Percentiles rank a stretch among this genome's conserved stretches.
Evolutionary conservation across 352 stramenopile genomes (phyloP).

Genomic region (Pythium aristosporum): DNA sequence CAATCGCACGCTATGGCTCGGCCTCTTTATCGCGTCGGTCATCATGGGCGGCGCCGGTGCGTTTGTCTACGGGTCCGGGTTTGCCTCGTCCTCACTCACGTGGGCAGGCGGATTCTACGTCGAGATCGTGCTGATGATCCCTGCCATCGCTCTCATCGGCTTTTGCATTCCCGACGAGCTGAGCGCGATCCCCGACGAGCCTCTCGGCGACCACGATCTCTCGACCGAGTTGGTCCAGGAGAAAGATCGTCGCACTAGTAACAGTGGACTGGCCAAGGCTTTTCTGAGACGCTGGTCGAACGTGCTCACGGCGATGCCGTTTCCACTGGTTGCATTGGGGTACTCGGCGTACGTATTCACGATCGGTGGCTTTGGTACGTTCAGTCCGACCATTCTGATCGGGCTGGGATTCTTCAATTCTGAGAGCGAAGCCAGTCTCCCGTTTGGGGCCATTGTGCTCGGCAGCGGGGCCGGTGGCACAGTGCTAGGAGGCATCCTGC

Average conservation of each 20-base stretch:
- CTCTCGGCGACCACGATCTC: slow-evolving; percentile 31
- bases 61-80: slow-evolving; percentile 85
- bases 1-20: slow-evolving; percentile 86
- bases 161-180: slow-evolving; percentile 49
- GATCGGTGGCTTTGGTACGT: slow-evolving; percentile 77
- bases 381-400: slow-evolving; percentile 87
- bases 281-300: slow-evolving; percentile 1
- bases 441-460: slow-evolving; percentile 81
- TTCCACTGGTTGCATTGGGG: slow-evolving; percentile 76
- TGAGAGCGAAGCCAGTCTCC: slow-evolving; percentile 79
- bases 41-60: slow-evolving; percentile 38
- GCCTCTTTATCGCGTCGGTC: slow-evolving; percentile 91
- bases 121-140: slow-evolving; percentile 79
- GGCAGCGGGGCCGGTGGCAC: slow-evolving; percentile 88
- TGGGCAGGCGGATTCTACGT: slow-evolving; percentile 87
- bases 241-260: too few relatives aligned
- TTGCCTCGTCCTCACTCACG: slow-evolving; percentile 52
- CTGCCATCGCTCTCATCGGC: slow-evolving; percentile 50
- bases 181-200: slow-evolving; percentile 22
- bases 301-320: slow-evolving; percentile 29
- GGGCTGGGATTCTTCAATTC: slow-evolving; percentile 79
- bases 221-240: background rate
- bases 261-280: too few relatives aligned
- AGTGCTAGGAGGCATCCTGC: slow-evolving; percentile 75
- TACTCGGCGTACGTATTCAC: slow-evolving; percentile 89